phyloP scores from a whole-genome alignment of 371 early-diverging fungal genomes.

The Mucor lusitanicus region DNA sequence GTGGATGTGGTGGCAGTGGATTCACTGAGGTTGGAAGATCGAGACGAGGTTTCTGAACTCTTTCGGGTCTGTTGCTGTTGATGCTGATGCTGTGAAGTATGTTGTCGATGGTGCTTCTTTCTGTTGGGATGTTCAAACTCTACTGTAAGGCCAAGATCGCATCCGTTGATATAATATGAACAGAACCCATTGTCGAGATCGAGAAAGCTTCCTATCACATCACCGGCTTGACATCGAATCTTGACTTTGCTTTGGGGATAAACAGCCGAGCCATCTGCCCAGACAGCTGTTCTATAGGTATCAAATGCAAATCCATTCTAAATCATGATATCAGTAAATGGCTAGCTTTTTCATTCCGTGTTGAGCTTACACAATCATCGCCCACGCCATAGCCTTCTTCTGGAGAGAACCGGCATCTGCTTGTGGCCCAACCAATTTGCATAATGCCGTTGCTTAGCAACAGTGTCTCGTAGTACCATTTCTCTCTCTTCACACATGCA shows the following conservation, averaged over 20 bases:
- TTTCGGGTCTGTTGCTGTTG: neutral
- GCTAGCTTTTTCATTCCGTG: neutral
- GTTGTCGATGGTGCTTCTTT: conserved; percentile 1
- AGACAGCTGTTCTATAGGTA: conserved; percentile 60
- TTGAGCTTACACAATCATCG: conserved; percentile 53
- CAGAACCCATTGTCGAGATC: conserved; percentile 51
- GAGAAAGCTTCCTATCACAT: conserved; percentile 49
- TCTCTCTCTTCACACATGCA: conserved; percentile 47
- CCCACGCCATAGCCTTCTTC: conserved; percentile 69
- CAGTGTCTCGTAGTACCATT: conserved; percentile 66
- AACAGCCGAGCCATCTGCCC: conserved; percentile 50
- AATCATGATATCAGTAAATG: neutral
- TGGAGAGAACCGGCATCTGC: conserved; percentile 60
- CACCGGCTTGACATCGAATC: conserved; percentile 42
- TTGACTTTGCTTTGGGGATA: conserved; percentile 36
- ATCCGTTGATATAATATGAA: conserved; percentile 48
- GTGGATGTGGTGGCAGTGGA: neutral
- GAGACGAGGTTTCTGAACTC: neutral
- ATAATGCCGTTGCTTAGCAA: conserved; percentile 61
- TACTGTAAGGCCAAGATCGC: conserved; percentile 40
- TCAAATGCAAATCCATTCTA: conserved; percentile 67
- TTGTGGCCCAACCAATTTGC: conserved; percentile 70
- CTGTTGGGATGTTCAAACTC: conserved; percentile 44
- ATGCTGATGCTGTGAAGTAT: neutral
- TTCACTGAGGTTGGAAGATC: conserved; percentile 4